phyloP scores from a whole-genome alignment of 2,329 filamentous ascomycete genomes.

The Trichoderma lentiforme region DNA sequence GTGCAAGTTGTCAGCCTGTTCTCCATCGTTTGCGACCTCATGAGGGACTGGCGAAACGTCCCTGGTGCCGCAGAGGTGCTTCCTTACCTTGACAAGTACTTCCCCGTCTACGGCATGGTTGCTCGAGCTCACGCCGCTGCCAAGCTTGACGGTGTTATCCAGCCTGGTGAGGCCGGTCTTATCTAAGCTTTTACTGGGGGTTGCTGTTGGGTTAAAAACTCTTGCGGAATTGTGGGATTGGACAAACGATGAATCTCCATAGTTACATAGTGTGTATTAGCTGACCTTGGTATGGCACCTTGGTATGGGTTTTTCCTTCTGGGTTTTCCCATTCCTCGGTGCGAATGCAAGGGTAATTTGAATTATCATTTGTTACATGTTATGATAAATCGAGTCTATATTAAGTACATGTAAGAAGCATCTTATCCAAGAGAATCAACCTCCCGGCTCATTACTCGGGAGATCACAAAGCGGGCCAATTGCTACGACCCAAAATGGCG shows the following conservation, averaged over 20 bases:
- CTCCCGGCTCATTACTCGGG: not conserved
- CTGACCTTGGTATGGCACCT: not conserved
- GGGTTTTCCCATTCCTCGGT: not conserved
- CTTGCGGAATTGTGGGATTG: not conserved
- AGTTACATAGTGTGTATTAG: not conserved
- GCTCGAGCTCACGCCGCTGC: constrained; percentile 40
- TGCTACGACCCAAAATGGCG: not conserved
- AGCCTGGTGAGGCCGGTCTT: constrained; percentile 5
- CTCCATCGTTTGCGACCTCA: constrained; percentile 62
- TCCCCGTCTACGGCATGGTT: constrained; percentile 62
- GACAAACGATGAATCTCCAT: not conserved
- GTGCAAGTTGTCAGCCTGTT: constrained; percentile 63
- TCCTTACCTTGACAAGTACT: constrained; percentile 62
- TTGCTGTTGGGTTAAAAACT: not conserved
- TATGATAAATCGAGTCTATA: not conserved
- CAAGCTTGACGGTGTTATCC: not conserved
- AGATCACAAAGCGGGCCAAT: not conserved
- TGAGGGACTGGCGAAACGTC: constrained; percentile 64
- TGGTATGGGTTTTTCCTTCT: not conserved
- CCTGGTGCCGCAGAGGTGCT: constrained; percentile 55
- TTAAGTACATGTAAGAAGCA: not conserved
- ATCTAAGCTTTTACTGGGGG: not conserved
- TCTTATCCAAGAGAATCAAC: not conserved
- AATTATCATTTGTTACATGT: not conserved
- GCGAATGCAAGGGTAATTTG: not conserved